Evolutionary conservation across 371 early-diverging fungal genomes (phyloP).

Genomic region (Entomophthora muscae): DNA sequence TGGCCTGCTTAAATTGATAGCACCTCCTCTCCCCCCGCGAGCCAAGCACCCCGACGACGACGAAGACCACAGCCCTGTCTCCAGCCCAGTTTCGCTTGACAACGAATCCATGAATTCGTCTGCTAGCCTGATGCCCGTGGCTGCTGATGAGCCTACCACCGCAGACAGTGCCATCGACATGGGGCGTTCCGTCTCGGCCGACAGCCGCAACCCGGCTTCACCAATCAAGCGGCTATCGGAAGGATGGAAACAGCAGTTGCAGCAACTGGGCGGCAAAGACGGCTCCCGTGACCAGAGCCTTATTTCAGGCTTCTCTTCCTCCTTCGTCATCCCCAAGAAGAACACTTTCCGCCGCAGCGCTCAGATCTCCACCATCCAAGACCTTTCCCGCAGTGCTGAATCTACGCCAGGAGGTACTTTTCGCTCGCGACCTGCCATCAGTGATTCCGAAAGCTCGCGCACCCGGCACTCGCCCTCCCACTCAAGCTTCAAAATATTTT

Average conservation of each 20-base stretch:
- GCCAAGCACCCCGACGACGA: neutral
- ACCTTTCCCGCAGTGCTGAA: neutral
- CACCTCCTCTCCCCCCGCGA: neutral
- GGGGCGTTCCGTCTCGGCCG: neutral
- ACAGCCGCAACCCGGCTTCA: neutral
- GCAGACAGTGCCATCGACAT: neutral
- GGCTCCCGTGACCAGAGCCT: neutral
- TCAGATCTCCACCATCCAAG: neutral
- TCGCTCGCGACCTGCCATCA: neutral
- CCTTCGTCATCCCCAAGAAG: neutral
- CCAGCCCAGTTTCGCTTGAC: neutral
- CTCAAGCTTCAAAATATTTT: neutral
- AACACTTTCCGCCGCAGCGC: conserved; percentile 1
- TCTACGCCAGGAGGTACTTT: neutral
- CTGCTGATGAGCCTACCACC: neutral
- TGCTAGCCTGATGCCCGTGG: neutral
- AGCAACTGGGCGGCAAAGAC: neutral
- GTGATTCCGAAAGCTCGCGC: neutral
- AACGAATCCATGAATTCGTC: neutral
- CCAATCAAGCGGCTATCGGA: conserved; percentile 3
- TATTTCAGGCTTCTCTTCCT: neutral
- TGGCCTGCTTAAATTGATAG: neutral
- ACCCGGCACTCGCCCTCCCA: neutral
- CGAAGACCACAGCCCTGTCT: neutral
- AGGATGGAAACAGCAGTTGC: conserved; percentile 6